Evolutionary conservation across 139 green algal genomes (phyloP).

Genomic region (Nannochloris sp.): DNA sequence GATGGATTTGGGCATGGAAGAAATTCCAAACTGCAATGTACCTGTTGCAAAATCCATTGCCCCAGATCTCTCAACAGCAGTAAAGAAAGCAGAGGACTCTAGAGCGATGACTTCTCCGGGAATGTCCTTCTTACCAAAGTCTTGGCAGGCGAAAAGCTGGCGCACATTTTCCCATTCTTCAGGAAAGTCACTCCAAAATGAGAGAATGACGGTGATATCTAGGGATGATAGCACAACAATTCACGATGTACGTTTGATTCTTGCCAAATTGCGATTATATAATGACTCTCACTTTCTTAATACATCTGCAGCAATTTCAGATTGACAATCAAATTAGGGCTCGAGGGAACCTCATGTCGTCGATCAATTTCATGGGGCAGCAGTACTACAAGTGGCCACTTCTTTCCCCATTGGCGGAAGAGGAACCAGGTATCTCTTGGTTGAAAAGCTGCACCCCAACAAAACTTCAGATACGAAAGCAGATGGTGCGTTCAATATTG

Average conservation of each 20-base stretch:
- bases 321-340: background rate
- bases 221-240: too few species aligned
- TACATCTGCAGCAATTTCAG: too few species aligned
- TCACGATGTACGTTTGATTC: too few species aligned
- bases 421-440: slow-evolving; percentile 17
- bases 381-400: slow-evolving; percentile 63
- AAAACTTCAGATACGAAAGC: slow-evolving; percentile 4
- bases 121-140: slow-evolving; percentile 16
- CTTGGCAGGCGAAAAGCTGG: slow-evolving; percentile 30
- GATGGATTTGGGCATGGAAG: too few species aligned
- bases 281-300: too few species aligned
- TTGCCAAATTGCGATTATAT: too few species aligned
- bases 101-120: background rate
- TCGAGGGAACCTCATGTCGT: slow-evolving; percentile 13
- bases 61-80: too few species aligned
- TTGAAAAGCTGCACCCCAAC: background rate
- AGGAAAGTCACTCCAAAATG: background rate
- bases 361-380: slow-evolving; percentile 45
- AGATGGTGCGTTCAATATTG: background rate
- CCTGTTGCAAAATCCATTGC: too few species aligned
- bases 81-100: too few species aligned
- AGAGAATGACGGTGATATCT: background rate
- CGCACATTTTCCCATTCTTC: slow-evolving; percentile 2
- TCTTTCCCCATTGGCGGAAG: slow-evolving; percentile 49
- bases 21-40: too few species aligned